Evolutionary conservation across 345 rosid genomes (phyloP).

Genomic region (Populus tremula): DNA sequence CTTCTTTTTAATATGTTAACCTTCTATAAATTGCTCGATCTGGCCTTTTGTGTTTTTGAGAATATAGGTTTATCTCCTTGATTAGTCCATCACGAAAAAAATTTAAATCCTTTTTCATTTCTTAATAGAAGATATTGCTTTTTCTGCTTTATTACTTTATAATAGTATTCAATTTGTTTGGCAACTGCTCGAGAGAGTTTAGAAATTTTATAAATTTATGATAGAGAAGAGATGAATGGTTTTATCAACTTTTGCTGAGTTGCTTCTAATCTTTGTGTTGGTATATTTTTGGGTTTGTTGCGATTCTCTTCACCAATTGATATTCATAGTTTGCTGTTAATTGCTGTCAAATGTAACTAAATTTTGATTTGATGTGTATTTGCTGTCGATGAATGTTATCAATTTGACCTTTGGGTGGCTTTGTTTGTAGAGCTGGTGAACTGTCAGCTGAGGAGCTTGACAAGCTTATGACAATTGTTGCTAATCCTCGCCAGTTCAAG

Average conservation of each 20-base stretch:
- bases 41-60: background rate
- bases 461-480: slow-evolving; percentile 36
- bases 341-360: too few relatives aligned
- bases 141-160: background rate
- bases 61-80: background rate
- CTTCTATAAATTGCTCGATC: background rate
- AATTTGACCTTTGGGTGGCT: background rate
- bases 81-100: background rate
- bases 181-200: background rate
- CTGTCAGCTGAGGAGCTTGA: slow-evolving; percentile 35
- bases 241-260: background rate
- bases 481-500: slow-evolving; percentile 41
- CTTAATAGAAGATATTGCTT: too few relatives aligned
- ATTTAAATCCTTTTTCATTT: too few relatives aligned
- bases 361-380: background rate
- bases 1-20: background rate
- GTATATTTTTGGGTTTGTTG: background rate
- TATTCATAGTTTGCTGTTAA: too few relatives aligned
- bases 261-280: background rate
- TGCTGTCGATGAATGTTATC: background rate
- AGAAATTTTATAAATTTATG: background rate
- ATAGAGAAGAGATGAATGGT: background rate
- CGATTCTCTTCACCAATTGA: too few relatives aligned
- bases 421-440: slow-evolving; percentile 32
- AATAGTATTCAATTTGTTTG: background rate